Evolutionary conservation across 148 eudicot genomes (phyloP).

Genomic region (Chenopodium quinoa): DNA sequence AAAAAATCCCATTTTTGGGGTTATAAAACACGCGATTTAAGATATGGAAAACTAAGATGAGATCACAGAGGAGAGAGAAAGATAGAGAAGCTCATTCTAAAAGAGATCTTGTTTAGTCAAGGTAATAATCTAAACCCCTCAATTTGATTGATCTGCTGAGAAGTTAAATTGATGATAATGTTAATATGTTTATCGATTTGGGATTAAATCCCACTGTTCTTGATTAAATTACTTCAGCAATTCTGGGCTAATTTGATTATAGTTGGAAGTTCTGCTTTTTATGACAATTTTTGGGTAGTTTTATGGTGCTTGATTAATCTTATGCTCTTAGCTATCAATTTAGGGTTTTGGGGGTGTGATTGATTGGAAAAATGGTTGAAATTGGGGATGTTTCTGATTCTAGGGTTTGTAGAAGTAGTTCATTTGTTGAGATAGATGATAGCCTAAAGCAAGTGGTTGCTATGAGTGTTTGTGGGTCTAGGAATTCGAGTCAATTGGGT

Average conservation of each 20-base stretch:
- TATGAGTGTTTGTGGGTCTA: slow-evolving; percentile 54
- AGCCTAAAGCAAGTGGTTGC: slow-evolving; percentile 35
- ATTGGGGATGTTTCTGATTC: slow-evolving; percentile 51
- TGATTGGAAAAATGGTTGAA: slow-evolving; percentile 38
- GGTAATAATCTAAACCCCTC: slow-evolving; percentile 20
- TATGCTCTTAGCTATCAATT: neutral
- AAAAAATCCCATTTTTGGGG: no score
- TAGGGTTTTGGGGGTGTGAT: slow-evolving; percentile 10
- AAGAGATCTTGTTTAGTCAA: slow-evolving; percentile 19
- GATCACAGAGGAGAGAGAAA: neutral
- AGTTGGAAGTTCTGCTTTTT: no score
- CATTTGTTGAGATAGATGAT: slow-evolving; percentile 41
- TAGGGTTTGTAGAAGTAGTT: slow-evolving; percentile 31
- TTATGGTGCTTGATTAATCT: no score
- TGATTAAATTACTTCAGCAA: neutral
- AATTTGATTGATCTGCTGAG: neutral
- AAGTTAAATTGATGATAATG: neutral
- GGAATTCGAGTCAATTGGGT: slow-evolving; percentile 62
- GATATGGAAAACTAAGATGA: neutral
- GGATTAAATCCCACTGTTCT: neutral
- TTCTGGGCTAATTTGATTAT: neutral
- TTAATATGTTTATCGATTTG: neutral
- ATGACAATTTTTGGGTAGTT: no score
- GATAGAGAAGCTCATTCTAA: neutral
- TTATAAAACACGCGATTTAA: no score